These are phyloP conservation scores for Withania somnifera DNA, from an alignment of 305 asterid genomes.

Conservation along the genomic window DNA sequence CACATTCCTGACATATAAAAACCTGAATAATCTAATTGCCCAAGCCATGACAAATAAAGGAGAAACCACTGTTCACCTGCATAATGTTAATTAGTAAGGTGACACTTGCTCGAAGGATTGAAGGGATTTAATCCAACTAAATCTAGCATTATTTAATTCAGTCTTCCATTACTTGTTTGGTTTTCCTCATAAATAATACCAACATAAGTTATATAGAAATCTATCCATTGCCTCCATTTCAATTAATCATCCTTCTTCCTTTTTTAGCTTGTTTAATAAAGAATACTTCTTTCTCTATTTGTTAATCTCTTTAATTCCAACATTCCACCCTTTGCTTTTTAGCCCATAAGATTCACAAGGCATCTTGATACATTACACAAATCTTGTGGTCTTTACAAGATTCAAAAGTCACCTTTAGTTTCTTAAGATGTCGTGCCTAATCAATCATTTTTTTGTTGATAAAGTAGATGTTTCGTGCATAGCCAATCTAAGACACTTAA, in stretches of 20 bases:
- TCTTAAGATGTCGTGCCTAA: background rate
- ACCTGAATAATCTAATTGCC: background rate
- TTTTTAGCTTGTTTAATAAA: background rate
- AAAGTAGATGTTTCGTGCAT: background rate
- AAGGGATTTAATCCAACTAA: background rate
- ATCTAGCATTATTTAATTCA: background rate
- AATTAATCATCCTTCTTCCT: background rate
- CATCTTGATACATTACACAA: background rate
- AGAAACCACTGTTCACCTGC: background rate
- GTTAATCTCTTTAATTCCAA: background rate
- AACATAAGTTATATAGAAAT: background rate
- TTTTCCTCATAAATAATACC: background rate
- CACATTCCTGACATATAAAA: background rate
- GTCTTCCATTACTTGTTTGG: background rate
- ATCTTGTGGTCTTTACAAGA: background rate
- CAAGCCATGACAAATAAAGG: background rate
- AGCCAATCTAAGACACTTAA: background rate
- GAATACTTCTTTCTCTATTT: background rate
- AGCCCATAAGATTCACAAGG: background rate
- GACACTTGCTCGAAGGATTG: background rate
- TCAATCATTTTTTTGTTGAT: background rate
- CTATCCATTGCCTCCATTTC: background rate
- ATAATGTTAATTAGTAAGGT: background rate
- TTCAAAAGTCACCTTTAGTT: background rate
- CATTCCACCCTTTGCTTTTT: background rate